Base-by-base conservation (phyloP, 768 basidiomycete genomes). In the Obba rivulosa region DNA sequence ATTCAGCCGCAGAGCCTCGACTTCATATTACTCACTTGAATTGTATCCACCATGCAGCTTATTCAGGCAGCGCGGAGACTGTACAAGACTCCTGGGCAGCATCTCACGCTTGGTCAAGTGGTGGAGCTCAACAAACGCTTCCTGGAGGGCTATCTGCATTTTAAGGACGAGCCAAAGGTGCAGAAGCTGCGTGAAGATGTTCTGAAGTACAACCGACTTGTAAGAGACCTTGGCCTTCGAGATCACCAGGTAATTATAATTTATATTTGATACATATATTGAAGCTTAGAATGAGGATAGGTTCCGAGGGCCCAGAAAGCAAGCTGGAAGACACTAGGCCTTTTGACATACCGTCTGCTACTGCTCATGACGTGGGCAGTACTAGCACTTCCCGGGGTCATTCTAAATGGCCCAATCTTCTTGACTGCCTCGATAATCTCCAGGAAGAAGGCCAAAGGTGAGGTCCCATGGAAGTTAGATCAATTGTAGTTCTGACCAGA, bases 61-160 rank as follows among this genome's bases (percentile, higher is more conserved):
- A 92, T 97, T 47, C 95, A 98, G 79, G 95, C 94, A 20, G 91
- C 87, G 14, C 83, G 95, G 44, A 78, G 95, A 44, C 69, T 98
- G 44, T 97, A 97, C 69, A 92, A 93, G 61, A 87, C 92, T 0
- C 95, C 95, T 14, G 89, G 92, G 4, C 92, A 95, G 65, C 86
- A 95, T 63, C 74, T 96, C 52, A 94, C 94, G 0, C 70, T 98
- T 34, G 89, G 94, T 34, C 95, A 97, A 72, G 92, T 96, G 11
- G 93, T 98, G 21, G 93, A 96, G 63, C 73, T 98, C 36, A 95
- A 92, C 65, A 82, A 87, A 58, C 85, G 95, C 35, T 83, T 98
- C 59, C 78, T 98, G 54, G 89, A 94, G 63, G 95, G 91, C 0
- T 98, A 98, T 62, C 76, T 80, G 8, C 83, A 89, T 58, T 96